Percentiles rank a stretch among this genome's conserved stretches.
These are phyloP conservation scores for Citrus maxima DNA, from an alignment of 345 rosid species.

Conservation along the genomic window DNA sequence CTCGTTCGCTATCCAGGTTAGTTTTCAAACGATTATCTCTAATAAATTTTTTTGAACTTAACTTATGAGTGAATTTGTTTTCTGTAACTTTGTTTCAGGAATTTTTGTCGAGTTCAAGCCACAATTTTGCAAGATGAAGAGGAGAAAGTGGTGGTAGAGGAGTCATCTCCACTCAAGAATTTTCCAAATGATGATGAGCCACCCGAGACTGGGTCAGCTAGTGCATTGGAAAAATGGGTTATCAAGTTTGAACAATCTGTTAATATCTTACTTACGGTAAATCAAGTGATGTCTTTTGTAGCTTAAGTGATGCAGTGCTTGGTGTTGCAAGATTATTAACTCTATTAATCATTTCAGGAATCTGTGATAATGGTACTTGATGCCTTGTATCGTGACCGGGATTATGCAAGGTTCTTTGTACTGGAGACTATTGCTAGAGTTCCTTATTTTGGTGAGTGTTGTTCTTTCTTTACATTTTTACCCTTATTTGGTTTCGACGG, in stretches of 20 bases:
- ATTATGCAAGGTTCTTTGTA: slow-evolving; percentile 87
- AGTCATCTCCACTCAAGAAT: slow-evolving; percentile 51
- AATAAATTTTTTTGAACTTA: background rate
- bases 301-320: background rate
- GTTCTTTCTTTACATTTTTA: slow-evolving; percentile 1
- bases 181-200: slow-evolving; percentile 28
- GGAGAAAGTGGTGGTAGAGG: slow-evolving; percentile 64
- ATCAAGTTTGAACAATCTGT: slow-evolving; percentile 75
- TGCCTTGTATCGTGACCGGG: slow-evolving; percentile 68
- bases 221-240: slow-evolving; percentile 27
- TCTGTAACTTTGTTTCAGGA: slow-evolving; percentile 35
- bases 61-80: background rate
- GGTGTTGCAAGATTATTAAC: background rate
- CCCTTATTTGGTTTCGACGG: background rate
- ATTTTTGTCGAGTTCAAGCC: slow-evolving; percentile 41
- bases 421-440: slow-evolving; percentile 98
- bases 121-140: slow-evolving; percentile 68
- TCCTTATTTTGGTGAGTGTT: slow-evolving; percentile 82
- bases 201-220: slow-evolving; percentile 26
- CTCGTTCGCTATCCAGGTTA: slow-evolving; percentile 33
- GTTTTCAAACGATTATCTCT: background rate
- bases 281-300: background rate
- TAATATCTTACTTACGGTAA: slow-evolving; percentile 81
- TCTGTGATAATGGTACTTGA: slow-evolving; percentile 88
- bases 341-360: slow-evolving; percentile 44